These are phyloP conservation scores for Crithidia expoeki DNA, from an alignment of 208 protist genomes.

Conservation along the genomic window DNA sequence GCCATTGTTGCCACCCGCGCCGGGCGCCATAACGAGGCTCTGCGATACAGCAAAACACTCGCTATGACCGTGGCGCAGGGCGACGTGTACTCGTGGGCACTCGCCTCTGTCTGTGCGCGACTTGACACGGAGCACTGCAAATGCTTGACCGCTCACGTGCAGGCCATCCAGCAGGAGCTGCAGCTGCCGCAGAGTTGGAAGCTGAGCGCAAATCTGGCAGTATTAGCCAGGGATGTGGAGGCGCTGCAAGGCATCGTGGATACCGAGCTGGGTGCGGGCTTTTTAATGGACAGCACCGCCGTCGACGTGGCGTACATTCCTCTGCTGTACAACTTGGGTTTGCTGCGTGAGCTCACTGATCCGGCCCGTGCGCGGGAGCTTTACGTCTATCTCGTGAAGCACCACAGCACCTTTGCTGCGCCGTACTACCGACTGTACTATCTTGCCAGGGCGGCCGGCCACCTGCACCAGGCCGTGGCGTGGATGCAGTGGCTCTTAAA, in stretches of 20 bases:
- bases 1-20: constrained; percentile 52
- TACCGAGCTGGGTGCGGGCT: constrained; percentile 68
- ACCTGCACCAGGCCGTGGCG: constrained; percentile 66
- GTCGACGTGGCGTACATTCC: constrained; percentile 64
- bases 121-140: constrained; percentile 58
- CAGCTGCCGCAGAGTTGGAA: constrained; percentile 47
- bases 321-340: constrained; percentile 81
- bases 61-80: constrained; percentile 65
- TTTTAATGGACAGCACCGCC: constrained; percentile 31
- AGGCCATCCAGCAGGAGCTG: constrained; percentile 53
- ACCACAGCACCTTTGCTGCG: constrained; percentile 61
- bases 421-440: constrained; percentile 79
- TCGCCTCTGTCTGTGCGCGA: constrained; percentile 73
- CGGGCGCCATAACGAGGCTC: constrained; percentile 67
- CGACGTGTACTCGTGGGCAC: constrained; percentile 67
- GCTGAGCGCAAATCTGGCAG: constrained; percentile 71
- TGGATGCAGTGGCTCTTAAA: constrained; percentile 82
- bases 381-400: constrained; percentile 85
- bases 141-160: constrained; percentile 45
- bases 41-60: constrained; percentile 65
- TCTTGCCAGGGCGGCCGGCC: constrained; percentile 60
- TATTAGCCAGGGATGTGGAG: constrained; percentile 52
- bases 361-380: constrained; percentile 52
- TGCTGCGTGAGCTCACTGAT: constrained; percentile 65
- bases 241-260: constrained; percentile 78